A percentile compares a stretch with the other conserved stretches of the same genome.
These are phyloP conservation scores for Diaporthe destruens DNA, from an alignment of 2,329 filamentous ascomycete genomes.

Conservation along the genomic window DNA sequence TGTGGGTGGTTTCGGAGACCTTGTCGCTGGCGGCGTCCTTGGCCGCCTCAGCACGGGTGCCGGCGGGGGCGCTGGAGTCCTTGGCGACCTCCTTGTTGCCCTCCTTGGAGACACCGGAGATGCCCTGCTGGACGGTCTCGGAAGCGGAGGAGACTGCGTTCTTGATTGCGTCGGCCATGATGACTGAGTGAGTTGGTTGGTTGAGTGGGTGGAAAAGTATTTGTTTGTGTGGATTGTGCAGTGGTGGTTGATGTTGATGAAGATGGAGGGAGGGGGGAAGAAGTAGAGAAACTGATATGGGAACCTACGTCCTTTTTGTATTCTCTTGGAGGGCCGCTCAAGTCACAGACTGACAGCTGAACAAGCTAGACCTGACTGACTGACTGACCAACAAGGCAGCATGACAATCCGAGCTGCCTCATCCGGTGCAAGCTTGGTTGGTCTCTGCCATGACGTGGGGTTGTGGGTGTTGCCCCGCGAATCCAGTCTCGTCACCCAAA, in stretches of 20 bases:
- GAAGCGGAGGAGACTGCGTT: slow-evolving; percentile 66
- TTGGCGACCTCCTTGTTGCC: slow-evolving; percentile 71
- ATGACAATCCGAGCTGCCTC: slow-evolving; percentile 6
- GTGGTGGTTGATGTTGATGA: not conserved
- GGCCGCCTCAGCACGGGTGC: slow-evolving; percentile 55
- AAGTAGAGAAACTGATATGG: not conserved
- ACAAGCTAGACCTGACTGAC: not conserved
- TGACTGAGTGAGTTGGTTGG: slow-evolving; percentile 43
- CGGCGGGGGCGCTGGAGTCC: slow-evolving; percentile 60
- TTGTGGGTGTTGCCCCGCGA: slow-evolving; percentile 15
- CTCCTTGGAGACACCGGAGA: slow-evolving; percentile 71
- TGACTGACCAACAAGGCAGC: not conserved
- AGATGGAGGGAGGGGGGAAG: not conserved
- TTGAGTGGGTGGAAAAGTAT: slow-evolving; percentile 21
- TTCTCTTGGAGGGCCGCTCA: not conserved
- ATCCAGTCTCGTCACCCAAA: not conserved
- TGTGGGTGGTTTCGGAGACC: slow-evolving; percentile 30
- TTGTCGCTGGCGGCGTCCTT: slow-evolving; percentile 38
- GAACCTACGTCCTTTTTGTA: slow-evolving; percentile 14
- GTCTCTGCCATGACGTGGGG: slow-evolving; percentile 16
- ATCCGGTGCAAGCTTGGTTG: slow-evolving; percentile 5
- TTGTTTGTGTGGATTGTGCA: slow-evolving; percentile 36
- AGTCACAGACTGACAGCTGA: not conserved
- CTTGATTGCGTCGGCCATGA: slow-evolving; percentile 57
- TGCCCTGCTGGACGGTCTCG: slow-evolving; percentile 44